These are phyloP conservation scores for Striga hermonthica DNA, from an alignment of 305 asterid species.

Conservation along the genomic window DNA sequence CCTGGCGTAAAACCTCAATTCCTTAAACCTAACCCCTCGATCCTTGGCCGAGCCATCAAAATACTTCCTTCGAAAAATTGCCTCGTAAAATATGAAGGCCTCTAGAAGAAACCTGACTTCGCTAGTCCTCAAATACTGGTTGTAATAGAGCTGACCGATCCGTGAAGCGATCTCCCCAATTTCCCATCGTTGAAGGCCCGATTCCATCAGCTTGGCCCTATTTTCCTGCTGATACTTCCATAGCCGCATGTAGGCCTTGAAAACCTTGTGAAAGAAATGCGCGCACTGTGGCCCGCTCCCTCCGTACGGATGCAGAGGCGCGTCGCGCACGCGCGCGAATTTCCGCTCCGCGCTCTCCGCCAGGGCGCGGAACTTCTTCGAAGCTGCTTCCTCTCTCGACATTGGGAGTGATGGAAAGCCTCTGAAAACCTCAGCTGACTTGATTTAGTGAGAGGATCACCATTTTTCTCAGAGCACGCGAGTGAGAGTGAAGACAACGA, in stretches of 20 bases:
- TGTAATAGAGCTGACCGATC: slow-evolving; percentile 86
- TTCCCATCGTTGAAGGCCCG: slow-evolving; percentile 93
- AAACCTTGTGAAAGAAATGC: slow-evolving; percentile 77
- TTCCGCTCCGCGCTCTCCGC: slow-evolving; percentile 88
- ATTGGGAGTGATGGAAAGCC: slow-evolving; percentile 26
- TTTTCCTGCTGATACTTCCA: slow-evolving; percentile 95
- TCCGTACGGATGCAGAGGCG: slow-evolving; percentile 78
- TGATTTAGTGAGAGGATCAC: slow-evolving; percentile 28
- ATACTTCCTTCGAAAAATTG: slow-evolving; percentile 71
- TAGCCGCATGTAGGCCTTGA: slow-evolving; percentile 75
- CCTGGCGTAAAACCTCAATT: slow-evolving; percentile 87
- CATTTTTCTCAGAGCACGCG: slow-evolving; percentile 33
- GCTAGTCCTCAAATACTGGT: slow-evolving; percentile 90
- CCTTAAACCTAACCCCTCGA: slow-evolving; percentile 88
- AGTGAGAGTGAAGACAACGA: slow-evolving; percentile 23
- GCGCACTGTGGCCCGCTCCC: slow-evolving; percentile 52
- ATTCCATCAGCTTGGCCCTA: slow-evolving; percentile 60
- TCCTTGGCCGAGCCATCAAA: slow-evolving; percentile 76
- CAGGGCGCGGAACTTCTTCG: slow-evolving; percentile 57
- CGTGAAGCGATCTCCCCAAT: slow-evolving; percentile 99
- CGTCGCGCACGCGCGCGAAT: slow-evolving; percentile 88
- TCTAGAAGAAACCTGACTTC: slow-evolving; percentile 87
- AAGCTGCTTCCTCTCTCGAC: slow-evolving; percentile 56
- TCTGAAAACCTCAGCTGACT: slow-evolving; percentile 26
- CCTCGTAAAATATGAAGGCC: slow-evolving; percentile 88